Conservation (phyloP, 2,329 filamentous ascomycete species). For the Penicillium brevicompactum region DNA sequence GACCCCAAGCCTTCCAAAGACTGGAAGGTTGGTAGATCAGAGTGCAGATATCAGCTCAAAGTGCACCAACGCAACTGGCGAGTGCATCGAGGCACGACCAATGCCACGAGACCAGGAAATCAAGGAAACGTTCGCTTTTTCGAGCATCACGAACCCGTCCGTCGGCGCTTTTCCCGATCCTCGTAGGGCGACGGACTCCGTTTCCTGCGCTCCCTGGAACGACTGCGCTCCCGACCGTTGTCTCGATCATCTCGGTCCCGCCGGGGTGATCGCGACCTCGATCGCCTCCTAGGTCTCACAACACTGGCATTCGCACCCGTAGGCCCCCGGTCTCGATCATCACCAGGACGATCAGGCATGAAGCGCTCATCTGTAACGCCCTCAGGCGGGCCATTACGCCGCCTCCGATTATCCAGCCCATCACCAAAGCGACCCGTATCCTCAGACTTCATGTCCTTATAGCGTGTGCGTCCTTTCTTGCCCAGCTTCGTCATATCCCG, state of each 20-base stretch:
- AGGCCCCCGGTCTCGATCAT: conserved; percentile 33
- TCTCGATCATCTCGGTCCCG: conserved; percentile 41
- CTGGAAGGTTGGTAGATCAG: conserved; percentile 14
- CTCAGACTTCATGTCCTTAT: conserved; percentile 83
- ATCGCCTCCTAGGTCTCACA: conserved; percentile 41
- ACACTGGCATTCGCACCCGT: conserved; percentile 51
- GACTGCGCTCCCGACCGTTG: conserved; percentile 40
- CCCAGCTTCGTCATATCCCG: conserved; percentile 92
- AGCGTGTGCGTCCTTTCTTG: conserved; percentile 86
- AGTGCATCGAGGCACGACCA: not conserved
- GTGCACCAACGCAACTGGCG: too few relatives aligned
- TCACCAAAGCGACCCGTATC: conserved; percentile 84
- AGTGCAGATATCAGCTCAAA: conserved; percentile 15
- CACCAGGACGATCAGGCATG: conserved; percentile 44
- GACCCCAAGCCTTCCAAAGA: not conserved
- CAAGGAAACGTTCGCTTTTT: conserved; percentile 2
- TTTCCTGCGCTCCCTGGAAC: conserved; percentile 48
- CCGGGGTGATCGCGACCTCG: conserved; percentile 53
- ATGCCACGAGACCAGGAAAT: conserved; percentile 20
- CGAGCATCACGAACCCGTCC: conserved; percentile 32
- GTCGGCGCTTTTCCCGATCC: conserved; percentile 45
- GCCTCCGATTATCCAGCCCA: conserved; percentile 32
- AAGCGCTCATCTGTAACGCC: conserved; percentile 51
- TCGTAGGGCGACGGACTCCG: conserved; percentile 46
- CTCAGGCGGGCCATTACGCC: conserved; percentile 35